A percentile compares a stretch with the other conserved stretches of the same genome.
These are phyloP conservation scores for Abrus pulchellus DNA, from an alignment of 306 rosid species.

Conservation along the genomic window DNA sequence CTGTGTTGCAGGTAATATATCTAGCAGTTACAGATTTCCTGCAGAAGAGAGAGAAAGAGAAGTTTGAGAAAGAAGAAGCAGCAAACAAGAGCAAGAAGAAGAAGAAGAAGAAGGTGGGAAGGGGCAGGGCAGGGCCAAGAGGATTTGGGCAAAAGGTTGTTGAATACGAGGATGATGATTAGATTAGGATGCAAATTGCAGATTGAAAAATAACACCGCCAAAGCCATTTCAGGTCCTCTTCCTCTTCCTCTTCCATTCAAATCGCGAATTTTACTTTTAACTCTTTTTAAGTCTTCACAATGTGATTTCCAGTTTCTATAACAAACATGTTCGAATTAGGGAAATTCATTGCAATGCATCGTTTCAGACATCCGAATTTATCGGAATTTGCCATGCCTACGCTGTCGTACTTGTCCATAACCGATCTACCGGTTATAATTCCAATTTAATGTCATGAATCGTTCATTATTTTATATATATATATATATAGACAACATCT, in stretches of 20 bases:
- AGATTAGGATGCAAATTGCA: slow-evolving; percentile 34
- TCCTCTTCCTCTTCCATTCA: not conserved
- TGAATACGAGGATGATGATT: slow-evolving; percentile 48
- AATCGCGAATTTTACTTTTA: slow-evolving; percentile 5
- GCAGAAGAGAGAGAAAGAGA: slow-evolving; percentile 90
- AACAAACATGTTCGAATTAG: not conserved
- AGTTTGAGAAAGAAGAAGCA: slow-evolving; percentile 81
- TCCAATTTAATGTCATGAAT: not conserved
- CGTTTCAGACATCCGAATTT: not conserved
- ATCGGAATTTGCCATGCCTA: not conserved
- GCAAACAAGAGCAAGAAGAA: slow-evolving; percentile 53
- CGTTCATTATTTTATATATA: too few relatives aligned
- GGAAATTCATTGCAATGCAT: not conserved
- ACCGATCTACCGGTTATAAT: not conserved
- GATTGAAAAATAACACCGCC: too few relatives aligned
- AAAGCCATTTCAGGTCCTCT: not conserved
- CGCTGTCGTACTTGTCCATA: not conserved
- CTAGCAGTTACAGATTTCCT: slow-evolving; percentile 80
- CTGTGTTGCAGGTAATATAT: slow-evolving; percentile 70
- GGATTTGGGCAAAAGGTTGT: slow-evolving; percentile 85
- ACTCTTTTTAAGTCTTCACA: not conserved
- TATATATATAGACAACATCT: too few relatives aligned
- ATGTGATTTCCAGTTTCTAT: not conserved
- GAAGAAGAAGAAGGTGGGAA: slow-evolving; percentile 57
- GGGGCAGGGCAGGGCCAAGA: slow-evolving; percentile 74